Evolutionary conservation across 768 basidiomycete species (phyloP), one percentile per base, ranked within the genome.

Genomic region (Phlegmacium glaucopus): DNA sequence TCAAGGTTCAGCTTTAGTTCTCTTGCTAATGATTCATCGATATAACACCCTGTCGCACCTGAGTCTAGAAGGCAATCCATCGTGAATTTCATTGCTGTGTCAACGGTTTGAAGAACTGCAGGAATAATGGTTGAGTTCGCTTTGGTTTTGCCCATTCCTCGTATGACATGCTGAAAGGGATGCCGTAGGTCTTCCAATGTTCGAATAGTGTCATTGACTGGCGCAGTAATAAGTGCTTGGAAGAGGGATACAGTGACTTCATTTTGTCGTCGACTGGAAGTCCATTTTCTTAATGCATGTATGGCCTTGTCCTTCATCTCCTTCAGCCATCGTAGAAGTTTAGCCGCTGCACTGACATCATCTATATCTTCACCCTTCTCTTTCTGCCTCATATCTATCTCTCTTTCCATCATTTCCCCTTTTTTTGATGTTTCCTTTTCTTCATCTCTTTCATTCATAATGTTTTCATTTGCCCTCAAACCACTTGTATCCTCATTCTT

Each of bases 21-120:
- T 13, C 28, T 13, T 5, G 39, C 47, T 12, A 45, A 47, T 4
- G 27, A 16, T 7, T 37, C 11, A 37, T 49, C 26, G 1, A 55
- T 44, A 16, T 51, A 55, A n/a, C 43, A 45, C 1, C 50, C 50
- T 2, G 54, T 55, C 15, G 53, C 48, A 3, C 55, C 51, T 28
- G 45, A 39, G 39, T 56, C 55, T 6, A 56, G 38, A 1, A 53
- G 35, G 13, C 27, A 9, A 6, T 39, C 26, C 4, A 16, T 43
- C 10, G 25, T 17, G 17, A 50, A 50, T n/a, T 18, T 22, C n/a
- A 16, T 10, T 8, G 37, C 27, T 7, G 42, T 45, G 17, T 50
- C 42, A 4, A 27, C 32, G 12, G 48, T 39, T 22, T 44, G 42
- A n/a, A 50, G 29, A 3, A 28, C 29, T 15, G 37, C 37, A 10